Base-by-base conservation (phyloP, 768 basidiomycete genomes). In the Hysterangium stoloniferum region DNA sequence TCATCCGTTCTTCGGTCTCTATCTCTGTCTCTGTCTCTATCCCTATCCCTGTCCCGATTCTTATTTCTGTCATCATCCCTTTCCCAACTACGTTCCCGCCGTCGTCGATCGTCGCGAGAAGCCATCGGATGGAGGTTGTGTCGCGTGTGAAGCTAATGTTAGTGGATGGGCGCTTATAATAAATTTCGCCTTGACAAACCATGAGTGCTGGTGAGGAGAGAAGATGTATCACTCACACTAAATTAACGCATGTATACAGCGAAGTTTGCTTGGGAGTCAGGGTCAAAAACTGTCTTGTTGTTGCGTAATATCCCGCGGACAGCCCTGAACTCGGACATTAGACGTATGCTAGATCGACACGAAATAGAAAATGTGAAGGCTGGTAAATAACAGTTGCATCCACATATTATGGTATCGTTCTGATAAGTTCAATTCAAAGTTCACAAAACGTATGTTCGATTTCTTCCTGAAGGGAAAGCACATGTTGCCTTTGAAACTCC, bases 21-120 rank as follows among this genome's bases (percentile, higher is more conserved):
- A 53, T 76, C 72, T 31, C 68, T 67, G 47, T 73, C 65, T 42
- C 71, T 68, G 52, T 78, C 77, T 24, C 77, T 74, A 50, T 33
- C 67, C 59, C 40, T 66, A 42, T 42, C 40, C 19, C 45, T 64
- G 57, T 67, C 68, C 27, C 66, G 72, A 52, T 84, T 81, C 77
- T 80, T 77, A 59, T 79, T 80, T 57, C 80, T 65, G 59, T 84
- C 82, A 58, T 73, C 65, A 57, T 68, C 68, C 28, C 67, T 72
- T 53, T 84, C 82, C 77, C 80, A 78, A 59, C 80, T 81, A 57
- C 80, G 65, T 59, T 84, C 82, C 53, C 78, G 75, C 62, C 75
- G 67, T 60, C 78, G 71, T 57, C 73, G 64, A 55, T 79, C 78
- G 37, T 66, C 50, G 55, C 77, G 77, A 49, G 77, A 79, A 56